A percentile compares a stretch with the other conserved stretches of the same genome.
Conservation (phyloP, 2,329 filamentous ascomycete genomes). For the Pleurostoma richardsiae region DNA sequence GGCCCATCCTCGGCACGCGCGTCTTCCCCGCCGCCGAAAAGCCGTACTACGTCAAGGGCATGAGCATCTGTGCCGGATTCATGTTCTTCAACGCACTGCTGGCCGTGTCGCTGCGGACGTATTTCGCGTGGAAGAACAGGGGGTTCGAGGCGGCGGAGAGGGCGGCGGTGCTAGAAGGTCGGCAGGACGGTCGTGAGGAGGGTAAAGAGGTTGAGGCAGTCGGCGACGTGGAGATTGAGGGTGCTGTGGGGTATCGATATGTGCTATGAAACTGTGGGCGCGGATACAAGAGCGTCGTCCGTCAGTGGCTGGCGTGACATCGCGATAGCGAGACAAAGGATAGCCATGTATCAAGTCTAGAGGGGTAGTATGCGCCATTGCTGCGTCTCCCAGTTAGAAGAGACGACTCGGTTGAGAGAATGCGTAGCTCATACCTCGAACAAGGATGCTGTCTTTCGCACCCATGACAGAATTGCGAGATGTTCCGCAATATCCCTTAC, state of each 20-base stretch:
- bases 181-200: slow-evolving; percentile 26
- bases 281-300: too few species aligned
- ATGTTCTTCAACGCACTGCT: slow-evolving; percentile 35
- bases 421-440: too few species aligned
- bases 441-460: too few species aligned
- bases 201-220: slow-evolving; percentile 16
- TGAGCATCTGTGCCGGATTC: slow-evolving; percentile 31
- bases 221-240: slow-evolving; percentile 2
- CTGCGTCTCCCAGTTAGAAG: too few species aligned
- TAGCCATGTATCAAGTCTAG: too few species aligned
- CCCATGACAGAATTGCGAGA: too few species aligned
- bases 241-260: slow-evolving; percentile 1
- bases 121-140: slow-evolving; percentile 26
- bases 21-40: slow-evolving; percentile 45
- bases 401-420: too few species aligned
- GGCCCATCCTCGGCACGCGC: slow-evolving; percentile 58
- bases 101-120: slow-evolving; percentile 22
- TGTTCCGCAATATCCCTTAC: too few species aligned
- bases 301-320: too few species aligned
- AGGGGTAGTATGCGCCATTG: too few species aligned
- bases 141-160: slow-evolving; percentile 22
- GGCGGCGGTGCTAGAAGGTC: slow-evolving; percentile 4
- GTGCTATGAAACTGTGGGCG: slow-evolving; percentile 1
- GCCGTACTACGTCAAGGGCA: slow-evolving; percentile 32
- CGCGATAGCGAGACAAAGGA: too few species aligned